A percentile compares a stretch with the other conserved stretches of the same genome.
Evolutionary conservation across 2,329 filamentous ascomycete species (phyloP).

Genomic region (Sclerotinia subarctica): DNA sequence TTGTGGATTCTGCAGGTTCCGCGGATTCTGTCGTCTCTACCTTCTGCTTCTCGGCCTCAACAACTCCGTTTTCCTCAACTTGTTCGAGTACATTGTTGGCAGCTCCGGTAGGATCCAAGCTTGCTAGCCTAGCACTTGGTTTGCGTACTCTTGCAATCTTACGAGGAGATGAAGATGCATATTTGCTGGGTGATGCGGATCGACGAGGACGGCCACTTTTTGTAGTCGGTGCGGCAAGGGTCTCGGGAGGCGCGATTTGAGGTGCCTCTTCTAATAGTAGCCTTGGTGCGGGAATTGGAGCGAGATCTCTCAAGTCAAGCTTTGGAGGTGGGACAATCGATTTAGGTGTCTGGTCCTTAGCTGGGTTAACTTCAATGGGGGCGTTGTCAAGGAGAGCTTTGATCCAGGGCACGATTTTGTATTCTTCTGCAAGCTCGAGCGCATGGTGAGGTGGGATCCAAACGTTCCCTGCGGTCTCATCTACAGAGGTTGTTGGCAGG

Average conservation of each 20-base stretch:
- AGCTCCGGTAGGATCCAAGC: conserved; percentile 46
- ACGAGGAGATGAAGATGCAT: conserved; percentile 53
- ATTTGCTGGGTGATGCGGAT: conserved; percentile 53
- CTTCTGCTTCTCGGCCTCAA: conserved; percentile 23
- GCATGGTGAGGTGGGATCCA: conserved; percentile 88
- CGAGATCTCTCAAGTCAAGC: conserved; percentile 41
- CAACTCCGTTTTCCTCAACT: conserved; percentile 45
- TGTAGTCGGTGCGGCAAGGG: conserved; percentile 36
- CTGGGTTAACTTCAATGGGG: conserved; percentile 57
- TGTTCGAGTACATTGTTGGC: conserved; percentile 44
- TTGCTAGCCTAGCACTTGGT: conserved; percentile 46
- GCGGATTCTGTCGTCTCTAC: not conserved
- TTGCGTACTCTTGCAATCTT: conserved; percentile 34
- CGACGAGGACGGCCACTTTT: conserved; percentile 50
- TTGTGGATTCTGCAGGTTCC: conserved; percentile 12
- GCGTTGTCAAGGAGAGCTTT: conserved; percentile 86
- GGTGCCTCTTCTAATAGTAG: conserved; percentile 5
- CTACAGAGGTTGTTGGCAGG: conserved; percentile 73
- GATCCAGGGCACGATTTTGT: conserved; percentile 83
- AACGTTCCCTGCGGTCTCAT: conserved; percentile 94
- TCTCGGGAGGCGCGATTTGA: conserved; percentile 14
- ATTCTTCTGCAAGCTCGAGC: conserved; percentile 79
- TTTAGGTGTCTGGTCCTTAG: conserved; percentile 55
- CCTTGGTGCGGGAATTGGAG: not conserved
- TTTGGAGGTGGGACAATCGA: conserved; percentile 78